phyloP scores from a whole-genome alignment of 75 land plant species.

The Isoetes taiwanensis region DNA sequence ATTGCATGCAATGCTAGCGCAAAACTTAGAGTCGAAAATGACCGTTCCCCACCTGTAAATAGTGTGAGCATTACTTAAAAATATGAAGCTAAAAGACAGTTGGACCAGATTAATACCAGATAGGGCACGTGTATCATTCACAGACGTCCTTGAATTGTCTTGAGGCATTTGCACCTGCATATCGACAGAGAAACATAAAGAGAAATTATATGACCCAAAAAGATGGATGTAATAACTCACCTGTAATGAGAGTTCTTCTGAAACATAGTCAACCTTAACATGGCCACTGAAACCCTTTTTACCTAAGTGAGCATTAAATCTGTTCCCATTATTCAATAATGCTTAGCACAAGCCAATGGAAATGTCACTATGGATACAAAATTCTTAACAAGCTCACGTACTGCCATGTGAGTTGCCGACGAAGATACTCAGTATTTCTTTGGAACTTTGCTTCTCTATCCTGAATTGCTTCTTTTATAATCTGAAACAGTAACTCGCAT shows the following conservation, averaged over 20 bases:
- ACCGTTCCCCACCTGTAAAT: slow-evolving; percentile 77
- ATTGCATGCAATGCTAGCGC: slow-evolving; percentile 88
- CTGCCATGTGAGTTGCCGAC: slow-evolving; percentile 76
- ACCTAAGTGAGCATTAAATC: slow-evolving; percentile 72
- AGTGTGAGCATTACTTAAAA: background rate
- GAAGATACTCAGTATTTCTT: slow-evolving; percentile 46
- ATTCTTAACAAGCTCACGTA: slow-evolving; percentile 25
- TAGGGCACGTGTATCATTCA: slow-evolving; percentile 84
- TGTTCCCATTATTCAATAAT: too few species aligned
- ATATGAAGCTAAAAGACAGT: background rate
- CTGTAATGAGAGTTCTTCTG: slow-evolving; percentile 30
- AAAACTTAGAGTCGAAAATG: slow-evolving; percentile 89
- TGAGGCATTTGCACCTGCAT: slow-evolving; percentile 92
- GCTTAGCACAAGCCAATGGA: slow-evolving; percentile 1
- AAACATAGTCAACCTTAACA: slow-evolving; percentile 49
- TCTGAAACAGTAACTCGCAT: background rate
- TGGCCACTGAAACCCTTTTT: slow-evolving; percentile 85
- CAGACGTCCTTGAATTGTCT: slow-evolving; percentile 62
- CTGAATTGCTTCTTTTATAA: slow-evolving; percentile 38
- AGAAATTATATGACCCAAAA: background rate
- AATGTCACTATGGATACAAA: background rate
- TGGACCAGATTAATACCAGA: slow-evolving; percentile 39
- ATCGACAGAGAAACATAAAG: background rate
- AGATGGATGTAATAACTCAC: background rate
- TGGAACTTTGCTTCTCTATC: slow-evolving; percentile 42